Percentiles rank a stretch among this genome's conserved stretches.
These are phyloP conservation scores for Stagonosporopsis tanaceti DNA, from an alignment of 2,329 filamentous ascomycete species.

Conservation along the genomic window DNA sequence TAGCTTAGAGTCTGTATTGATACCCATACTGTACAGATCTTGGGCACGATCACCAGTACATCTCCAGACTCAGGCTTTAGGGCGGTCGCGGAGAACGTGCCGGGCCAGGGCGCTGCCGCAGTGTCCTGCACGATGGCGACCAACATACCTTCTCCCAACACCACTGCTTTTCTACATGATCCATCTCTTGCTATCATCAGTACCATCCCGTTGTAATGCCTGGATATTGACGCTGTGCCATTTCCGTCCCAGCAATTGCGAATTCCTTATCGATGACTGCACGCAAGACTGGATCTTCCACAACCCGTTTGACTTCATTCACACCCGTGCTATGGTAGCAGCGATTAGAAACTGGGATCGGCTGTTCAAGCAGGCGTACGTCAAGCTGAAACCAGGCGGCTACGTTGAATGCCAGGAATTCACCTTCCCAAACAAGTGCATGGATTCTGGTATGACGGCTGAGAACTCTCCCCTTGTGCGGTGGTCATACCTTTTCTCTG, in stretches of 20 bases:
- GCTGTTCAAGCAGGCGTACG: constrained; percentile 54
- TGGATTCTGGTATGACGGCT: constrained; percentile 31
- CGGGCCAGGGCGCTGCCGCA: neutral
- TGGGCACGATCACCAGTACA: neutral
- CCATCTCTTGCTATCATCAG: neutral
- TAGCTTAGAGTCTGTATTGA: neutral
- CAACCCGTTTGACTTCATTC: constrained; percentile 65
- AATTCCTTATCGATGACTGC: constrained; percentile 47
- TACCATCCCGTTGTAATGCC: neutral
- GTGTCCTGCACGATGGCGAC: neutral
- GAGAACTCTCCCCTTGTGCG: constrained; percentile 36
- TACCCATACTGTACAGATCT: neutral
- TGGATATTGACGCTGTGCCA: constrained; percentile 2
- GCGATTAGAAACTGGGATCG: constrained; percentile 63
- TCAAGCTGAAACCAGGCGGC: constrained; percentile 57
- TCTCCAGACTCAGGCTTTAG: too few species aligned
- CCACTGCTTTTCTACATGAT: too few species aligned
- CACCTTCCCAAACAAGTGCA: constrained; percentile 35
- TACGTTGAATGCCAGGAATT: constrained; percentile 61
- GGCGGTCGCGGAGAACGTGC: neutral
- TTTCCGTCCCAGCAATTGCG: constrained; percentile 27
- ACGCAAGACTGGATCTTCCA: constrained; percentile 64
- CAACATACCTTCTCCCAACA: constrained; percentile 4
- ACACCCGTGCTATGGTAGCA: constrained; percentile 60
- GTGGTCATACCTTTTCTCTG: constrained; percentile 37